Evolutionary conservation across 805 yeast genomes (phyloP).

Genomic region (Pichia heedii): DNA sequence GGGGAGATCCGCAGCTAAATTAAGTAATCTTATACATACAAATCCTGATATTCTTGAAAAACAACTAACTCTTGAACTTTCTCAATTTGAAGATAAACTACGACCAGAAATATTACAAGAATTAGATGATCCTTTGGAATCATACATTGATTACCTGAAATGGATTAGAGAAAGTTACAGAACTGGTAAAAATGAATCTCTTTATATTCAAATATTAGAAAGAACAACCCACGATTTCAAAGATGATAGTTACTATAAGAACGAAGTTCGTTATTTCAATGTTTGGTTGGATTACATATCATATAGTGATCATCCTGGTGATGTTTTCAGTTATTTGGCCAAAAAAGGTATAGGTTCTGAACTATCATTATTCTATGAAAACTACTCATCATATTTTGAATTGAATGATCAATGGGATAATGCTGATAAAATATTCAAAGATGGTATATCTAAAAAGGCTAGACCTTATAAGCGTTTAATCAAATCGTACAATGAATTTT

Average conservation of each 20-base stretch:
- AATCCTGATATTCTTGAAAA: slow-evolving; percentile 14
- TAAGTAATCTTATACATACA: slow-evolving; percentile 36
- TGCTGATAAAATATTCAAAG: slow-evolving; percentile 50
- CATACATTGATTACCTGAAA: slow-evolving; percentile 61
- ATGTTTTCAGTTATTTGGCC: slow-evolving; percentile 60
- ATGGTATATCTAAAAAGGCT: slow-evolving; percentile 54
- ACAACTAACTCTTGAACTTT: slow-evolving; percentile 28
- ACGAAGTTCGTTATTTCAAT: slow-evolving; percentile 72
- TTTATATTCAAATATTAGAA: slow-evolving; percentile 56
- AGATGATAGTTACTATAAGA: slow-evolving; percentile 57
- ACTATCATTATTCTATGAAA: slow-evolving; percentile 69
- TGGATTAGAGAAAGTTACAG: slow-evolving; percentile 64
- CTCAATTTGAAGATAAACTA: slow-evolving; percentile 40
- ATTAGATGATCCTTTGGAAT: slow-evolving; percentile 76
- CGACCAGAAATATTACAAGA: slow-evolving; percentile 37
- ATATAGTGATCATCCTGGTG: slow-evolving; percentile 60
- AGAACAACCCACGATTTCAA: slow-evolving; percentile 62
- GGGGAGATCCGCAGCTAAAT: slow-evolving; percentile 60
- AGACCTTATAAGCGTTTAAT: slow-evolving; percentile 49
- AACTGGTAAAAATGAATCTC: slow-evolving; percentile 55
- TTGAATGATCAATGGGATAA: slow-evolving; percentile 35
- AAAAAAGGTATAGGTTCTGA: slow-evolving; percentile 61
- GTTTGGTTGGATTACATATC: slow-evolving; percentile 76
- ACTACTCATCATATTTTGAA: slow-evolving; percentile 61
- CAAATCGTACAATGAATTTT: slow-evolving; percentile 37